These are phyloP conservation scores for Aspergillus oerlinghausenensis DNA, from an alignment of 2,329 filamentous ascomycete species.

Conservation along the genomic window DNA sequence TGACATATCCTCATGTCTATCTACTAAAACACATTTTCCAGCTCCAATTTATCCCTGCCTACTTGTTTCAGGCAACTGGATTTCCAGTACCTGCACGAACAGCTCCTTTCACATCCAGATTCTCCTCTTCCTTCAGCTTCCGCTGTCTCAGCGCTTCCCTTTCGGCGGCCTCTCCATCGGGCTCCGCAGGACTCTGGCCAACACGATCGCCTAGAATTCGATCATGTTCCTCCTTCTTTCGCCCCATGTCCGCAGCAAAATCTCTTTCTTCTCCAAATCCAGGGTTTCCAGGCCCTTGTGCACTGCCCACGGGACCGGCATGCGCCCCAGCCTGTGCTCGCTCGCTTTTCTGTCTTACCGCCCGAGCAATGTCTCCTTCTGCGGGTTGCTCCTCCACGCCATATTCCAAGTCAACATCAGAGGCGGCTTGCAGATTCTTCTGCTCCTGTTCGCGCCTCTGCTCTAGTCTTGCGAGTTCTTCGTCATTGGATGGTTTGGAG, in stretches of 20 bases:
- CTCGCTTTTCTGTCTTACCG: slow-evolving; percentile 24
- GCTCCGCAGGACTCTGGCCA: slow-evolving; percentile 16
- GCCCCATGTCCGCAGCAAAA: slow-evolving; percentile 28
- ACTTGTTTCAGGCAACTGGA: slow-evolving; percentile 31
- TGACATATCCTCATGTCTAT: background rate
- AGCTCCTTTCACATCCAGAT: slow-evolving; percentile 25
- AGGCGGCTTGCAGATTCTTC: slow-evolving; percentile 11
- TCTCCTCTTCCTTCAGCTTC: slow-evolving; percentile 24
- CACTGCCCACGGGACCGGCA: slow-evolving; percentile 31
- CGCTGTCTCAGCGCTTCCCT: slow-evolving; percentile 22
- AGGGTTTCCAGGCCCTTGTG: slow-evolving; percentile 23
- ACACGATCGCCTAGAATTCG: slow-evolving; percentile 24
- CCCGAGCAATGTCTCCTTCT: slow-evolving; percentile 32
- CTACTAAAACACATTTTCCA: background rate
- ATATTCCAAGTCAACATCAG: slow-evolving; percentile 31
- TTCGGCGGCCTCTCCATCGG: slow-evolving; percentile 19
- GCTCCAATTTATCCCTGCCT: slow-evolving; percentile 12
- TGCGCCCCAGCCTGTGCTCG: slow-evolving; percentile 31
- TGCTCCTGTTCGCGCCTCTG: slow-evolving; percentile 15
- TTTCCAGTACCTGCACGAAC: slow-evolving; percentile 25
- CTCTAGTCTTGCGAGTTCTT: slow-evolving; percentile 16
- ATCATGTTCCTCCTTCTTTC: slow-evolving; percentile 33
- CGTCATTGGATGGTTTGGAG: slow-evolving; percentile 27
- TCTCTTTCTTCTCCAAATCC: slow-evolving; percentile 30
- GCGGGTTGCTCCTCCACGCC: slow-evolving; percentile 34